Conservation (phyloP, 169 alveolate genomes). For the Theileria orientalis region DNA sequence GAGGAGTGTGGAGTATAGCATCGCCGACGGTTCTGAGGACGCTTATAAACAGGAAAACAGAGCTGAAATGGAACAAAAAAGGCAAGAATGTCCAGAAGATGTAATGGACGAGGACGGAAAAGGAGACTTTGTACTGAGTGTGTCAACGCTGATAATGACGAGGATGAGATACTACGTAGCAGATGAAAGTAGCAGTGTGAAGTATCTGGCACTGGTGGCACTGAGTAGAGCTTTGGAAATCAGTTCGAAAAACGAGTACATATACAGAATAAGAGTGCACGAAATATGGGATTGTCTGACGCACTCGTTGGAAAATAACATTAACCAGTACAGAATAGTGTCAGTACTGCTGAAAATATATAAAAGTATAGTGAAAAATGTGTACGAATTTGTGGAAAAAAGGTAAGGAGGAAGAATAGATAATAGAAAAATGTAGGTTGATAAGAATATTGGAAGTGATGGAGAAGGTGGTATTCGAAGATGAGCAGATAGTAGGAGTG, state of each 20-base stretch:
- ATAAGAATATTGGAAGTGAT: conserved; percentile 21
- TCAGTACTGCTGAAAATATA: conserved; percentile 31
- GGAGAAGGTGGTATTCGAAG: conserved; percentile 31
- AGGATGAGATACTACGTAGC: conserved; percentile 39
- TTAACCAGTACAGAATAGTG: conserved; percentile 17
- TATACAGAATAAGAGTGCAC: conserved; percentile 37
- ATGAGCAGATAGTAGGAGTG: conserved; percentile 18
- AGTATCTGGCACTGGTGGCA: conserved; percentile 26
- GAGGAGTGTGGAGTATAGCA: not conserved
- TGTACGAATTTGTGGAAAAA: conserved; percentile 39
- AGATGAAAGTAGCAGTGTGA: not conserved
- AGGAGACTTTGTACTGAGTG: conserved; percentile 10
- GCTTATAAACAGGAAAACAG: not conserved
- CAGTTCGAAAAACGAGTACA: conserved; percentile 28
- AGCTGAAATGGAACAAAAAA: not conserved
- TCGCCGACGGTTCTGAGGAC: not conserved
- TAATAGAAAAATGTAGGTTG: not conserved
- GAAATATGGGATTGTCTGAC: conserved; percentile 53
- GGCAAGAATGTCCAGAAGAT: not conserved
- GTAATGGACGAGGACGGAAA: conserved; percentile 13
- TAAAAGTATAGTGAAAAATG: conserved; percentile 2
- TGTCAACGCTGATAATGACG: conserved; percentile 44
- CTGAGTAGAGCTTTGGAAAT: conserved; percentile 5
- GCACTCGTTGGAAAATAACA: conserved; percentile 26
- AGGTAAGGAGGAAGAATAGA: conserved; percentile 3